A percentile compares a stretch with the other conserved stretches of the same genome.
These are phyloP conservation scores for Erodium moschatum DNA, from an alignment of 441 rosid genomes.

Conservation along the genomic window DNA sequence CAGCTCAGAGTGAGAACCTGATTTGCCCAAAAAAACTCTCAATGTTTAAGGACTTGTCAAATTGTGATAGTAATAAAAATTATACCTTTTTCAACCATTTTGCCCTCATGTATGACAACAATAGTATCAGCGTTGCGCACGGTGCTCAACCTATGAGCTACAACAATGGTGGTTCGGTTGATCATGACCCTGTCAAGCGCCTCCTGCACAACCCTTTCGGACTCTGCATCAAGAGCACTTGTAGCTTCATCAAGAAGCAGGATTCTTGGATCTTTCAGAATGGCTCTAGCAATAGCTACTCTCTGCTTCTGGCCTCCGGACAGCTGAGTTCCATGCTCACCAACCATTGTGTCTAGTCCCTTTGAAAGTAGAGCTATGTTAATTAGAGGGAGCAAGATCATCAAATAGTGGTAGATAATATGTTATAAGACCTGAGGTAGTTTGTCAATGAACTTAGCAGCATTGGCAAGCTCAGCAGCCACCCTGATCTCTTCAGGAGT, in stretches of 20 bases:
- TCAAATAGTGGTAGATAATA: no score
- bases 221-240: slow-evolving; percentile 68
- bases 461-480: slow-evolving; percentile 60
- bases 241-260: slow-evolving; percentile 75
- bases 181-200: slow-evolving; percentile 52
- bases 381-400: not conserved
- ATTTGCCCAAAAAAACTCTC: slow-evolving; percentile 11
- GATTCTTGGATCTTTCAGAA: slow-evolving; percentile 57
- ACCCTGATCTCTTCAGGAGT: slow-evolving; percentile 48
- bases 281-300: slow-evolving; percentile 76
- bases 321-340: slow-evolving; percentile 67
- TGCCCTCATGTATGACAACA: slow-evolving; percentile 58
- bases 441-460: slow-evolving; percentile 62
- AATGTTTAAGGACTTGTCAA: not conserved
- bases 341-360: slow-evolving; percentile 66
- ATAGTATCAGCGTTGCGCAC: slow-evolving; percentile 54
- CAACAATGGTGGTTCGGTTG: slow-evolving; percentile 59
- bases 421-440: slow-evolving; percentile 45
- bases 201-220: slow-evolving; percentile 59
- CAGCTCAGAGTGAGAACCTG: slow-evolving; percentile 64
- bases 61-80: not conserved
- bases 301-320: slow-evolving; percentile 88
- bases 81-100: slow-evolving; percentile 55
- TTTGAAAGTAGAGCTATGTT: not conserved
- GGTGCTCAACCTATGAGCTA: slow-evolving; percentile 69